phyloP scores from a whole-genome alignment of 1,139 yeast species.

The Hyphopichia burtonii region DNA sequence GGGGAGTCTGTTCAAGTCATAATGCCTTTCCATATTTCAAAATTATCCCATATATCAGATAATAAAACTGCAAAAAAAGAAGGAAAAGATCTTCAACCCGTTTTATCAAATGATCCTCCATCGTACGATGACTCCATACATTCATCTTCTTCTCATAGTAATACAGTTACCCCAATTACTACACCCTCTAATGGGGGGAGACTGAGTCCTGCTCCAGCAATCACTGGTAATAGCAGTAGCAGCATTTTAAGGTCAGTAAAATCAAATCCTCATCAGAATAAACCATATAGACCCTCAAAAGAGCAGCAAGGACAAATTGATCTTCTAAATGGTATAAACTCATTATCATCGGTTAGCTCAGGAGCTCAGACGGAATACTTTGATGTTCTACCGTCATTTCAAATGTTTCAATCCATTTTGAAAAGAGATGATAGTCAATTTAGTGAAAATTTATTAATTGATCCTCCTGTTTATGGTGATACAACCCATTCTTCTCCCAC shows the following conservation, averaged over 20 bases:
- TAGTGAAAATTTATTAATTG: conserved; percentile 32
- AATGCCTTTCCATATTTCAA: conserved; percentile 5
- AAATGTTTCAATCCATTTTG: conserved; percentile 58
- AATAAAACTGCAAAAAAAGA: conserved; percentile 1
- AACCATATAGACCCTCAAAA: conserved; percentile 34
- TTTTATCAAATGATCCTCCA: conserved; percentile 9
- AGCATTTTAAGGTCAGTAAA: conserved; percentile 4
- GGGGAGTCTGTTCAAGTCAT: too few species aligned
- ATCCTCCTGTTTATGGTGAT: conserved; percentile 45
- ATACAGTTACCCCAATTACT: neutral
- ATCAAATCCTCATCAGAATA: conserved; percentile 4
- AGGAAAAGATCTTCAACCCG: conserved; percentile 11
- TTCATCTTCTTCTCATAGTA: conserved; percentile 1
- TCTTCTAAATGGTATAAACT: conserved; percentile 13
- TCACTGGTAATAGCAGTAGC: conserved; percentile 5
- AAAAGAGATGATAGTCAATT: conserved; percentile 48
- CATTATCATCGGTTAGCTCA: conserved; percentile 24
- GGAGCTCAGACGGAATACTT: conserved; percentile 44
- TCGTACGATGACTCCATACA: conserved; percentile 10
- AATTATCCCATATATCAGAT: neutral
- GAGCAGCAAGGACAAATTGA: conserved; percentile 41
- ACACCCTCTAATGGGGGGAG: neutral
- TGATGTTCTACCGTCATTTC: conserved; percentile 63
- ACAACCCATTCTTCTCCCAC: conserved; percentile 27
- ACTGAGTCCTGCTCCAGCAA: conserved; percentile 5